phyloP scores from a whole-genome alignment of 768 basidiomycete genomes.

The Pleurotus pulmonarius region DNA sequence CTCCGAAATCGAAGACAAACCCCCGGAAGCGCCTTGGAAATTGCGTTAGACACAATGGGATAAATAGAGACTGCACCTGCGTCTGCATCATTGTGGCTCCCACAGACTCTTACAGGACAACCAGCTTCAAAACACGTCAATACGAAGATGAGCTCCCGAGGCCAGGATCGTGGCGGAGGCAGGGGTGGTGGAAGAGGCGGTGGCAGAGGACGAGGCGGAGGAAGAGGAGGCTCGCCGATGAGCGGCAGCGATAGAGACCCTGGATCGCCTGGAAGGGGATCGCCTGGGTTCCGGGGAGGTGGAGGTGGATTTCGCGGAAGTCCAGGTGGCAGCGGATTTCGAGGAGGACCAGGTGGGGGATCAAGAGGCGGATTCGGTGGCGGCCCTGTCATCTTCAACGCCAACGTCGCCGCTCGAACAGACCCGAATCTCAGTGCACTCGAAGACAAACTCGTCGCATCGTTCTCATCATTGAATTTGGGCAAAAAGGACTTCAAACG shows the following conservation, averaged over 20 bases:
- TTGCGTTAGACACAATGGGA: too few species aligned
- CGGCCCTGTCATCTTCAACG: conserved; percentile 35
- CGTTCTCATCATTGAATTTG: conserved; percentile 29
- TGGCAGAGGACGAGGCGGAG: conserved; percentile 11
- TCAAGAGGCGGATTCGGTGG: background rate
- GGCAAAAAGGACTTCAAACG: conserved; percentile 21
- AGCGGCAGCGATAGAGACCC: conserved; percentile 17
- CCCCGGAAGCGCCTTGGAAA: too few species aligned
- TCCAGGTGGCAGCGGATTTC: conserved; percentile 20
- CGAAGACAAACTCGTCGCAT: conserved; percentile 33
- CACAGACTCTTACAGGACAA: too few species aligned
- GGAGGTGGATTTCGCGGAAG: conserved; percentile 20
- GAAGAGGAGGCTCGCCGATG: conserved; percentile 18
- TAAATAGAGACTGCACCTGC: too few species aligned
- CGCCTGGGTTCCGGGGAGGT: conserved; percentile 19
- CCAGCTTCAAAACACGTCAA: too few species aligned
- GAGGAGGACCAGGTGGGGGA: conserved; percentile 10
- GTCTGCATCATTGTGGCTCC: too few species aligned
- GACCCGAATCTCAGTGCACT: conserved; percentile 31
- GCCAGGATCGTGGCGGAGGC: conserved; percentile 12
- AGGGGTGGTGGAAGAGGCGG: conserved; percentile 18
- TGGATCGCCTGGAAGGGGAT: conserved; percentile 21
- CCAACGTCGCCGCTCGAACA: conserved; percentile 27
- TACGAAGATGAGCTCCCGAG: background rate
- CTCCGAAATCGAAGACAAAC: too few species aligned